A percentile compares a stretch with the other conserved stretches of the same genome.
phyloP scores from a whole-genome alignment of 306 rosid species.

The Benincasa hispida region DNA sequence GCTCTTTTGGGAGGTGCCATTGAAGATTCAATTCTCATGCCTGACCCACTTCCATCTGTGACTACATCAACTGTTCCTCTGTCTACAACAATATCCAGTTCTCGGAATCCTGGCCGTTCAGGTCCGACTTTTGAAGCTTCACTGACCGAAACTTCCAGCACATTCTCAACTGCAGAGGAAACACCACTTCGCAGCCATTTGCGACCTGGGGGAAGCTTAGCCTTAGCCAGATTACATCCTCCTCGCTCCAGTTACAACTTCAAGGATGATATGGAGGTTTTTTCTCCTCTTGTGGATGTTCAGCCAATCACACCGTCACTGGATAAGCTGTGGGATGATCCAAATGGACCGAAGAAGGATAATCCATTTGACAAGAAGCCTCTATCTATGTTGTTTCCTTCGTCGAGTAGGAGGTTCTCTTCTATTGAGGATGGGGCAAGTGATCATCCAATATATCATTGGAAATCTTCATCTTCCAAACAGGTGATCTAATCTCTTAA shows the following conservation, averaged over 20 bases:
- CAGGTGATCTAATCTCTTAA: constrained; percentile 41
- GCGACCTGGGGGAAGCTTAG: constrained; percentile 63
- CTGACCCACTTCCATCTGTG: constrained; percentile 89
- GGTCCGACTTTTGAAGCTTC: constrained; percentile 47
- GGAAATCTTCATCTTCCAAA: constrained; percentile 59
- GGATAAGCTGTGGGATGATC: constrained; percentile 73
- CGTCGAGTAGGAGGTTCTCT: constrained; percentile 58
- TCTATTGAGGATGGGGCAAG: constrained; percentile 42
- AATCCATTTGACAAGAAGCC: constrained; percentile 65
- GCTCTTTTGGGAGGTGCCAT: constrained; percentile 81
- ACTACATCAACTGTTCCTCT: constrained; percentile 48
- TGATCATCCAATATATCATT: constrained; percentile 76
- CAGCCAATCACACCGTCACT: constrained; percentile 77
- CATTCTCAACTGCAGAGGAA: constrained; percentile 49
- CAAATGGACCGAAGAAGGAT: constrained; percentile 60
- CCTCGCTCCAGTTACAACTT: constrained; percentile 69
- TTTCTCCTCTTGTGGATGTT: constrained; percentile 98
- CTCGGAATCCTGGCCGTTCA: constrained; percentile 60
- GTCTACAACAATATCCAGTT: constrained; percentile 39
- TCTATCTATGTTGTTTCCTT: constrained; percentile 47
- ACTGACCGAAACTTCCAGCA: constrained; percentile 32
- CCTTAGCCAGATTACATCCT: constrained; percentile 66
- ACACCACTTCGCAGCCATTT: constrained; percentile 67
- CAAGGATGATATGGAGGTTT: constrained; percentile 98
- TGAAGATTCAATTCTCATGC: constrained; percentile 97